phyloP scores from a whole-genome alignment of 2,329 filamentous ascomycete species.

The Pestalotiopsis sp. region DNA sequence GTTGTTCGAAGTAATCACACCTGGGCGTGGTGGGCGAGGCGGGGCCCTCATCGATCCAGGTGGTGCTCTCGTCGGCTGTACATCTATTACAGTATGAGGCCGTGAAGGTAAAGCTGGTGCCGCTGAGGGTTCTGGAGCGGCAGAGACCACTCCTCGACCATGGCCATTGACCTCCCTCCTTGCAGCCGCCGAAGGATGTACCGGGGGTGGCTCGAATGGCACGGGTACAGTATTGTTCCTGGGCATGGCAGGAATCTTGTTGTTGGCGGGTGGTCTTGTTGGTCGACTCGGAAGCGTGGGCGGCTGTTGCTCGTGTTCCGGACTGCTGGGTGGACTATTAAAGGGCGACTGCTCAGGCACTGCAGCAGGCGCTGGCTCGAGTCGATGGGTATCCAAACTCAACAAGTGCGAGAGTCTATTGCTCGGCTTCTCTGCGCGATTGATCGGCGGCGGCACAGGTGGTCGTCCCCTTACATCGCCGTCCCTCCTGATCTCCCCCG shows the following conservation, averaged over 20 bases:
- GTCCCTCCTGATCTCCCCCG: conserved; percentile 58
- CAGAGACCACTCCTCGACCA: conserved; percentile 36
- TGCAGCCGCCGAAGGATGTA: conserved; percentile 49
- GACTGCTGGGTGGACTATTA: conserved; percentile 78
- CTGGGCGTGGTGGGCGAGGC: conserved; percentile 44
- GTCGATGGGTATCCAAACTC: conserved; percentile 26
- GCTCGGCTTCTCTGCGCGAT: conserved; percentile 78
- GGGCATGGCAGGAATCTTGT: conserved; percentile 19
- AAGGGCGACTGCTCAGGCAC: conserved; percentile 71
- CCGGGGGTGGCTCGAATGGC: conserved; percentile 53
- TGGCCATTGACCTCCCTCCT: conserved; percentile 48
- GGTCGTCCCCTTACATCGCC: conserved; percentile 40
- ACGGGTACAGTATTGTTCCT: conserved; percentile 35
- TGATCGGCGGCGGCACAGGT: conserved; percentile 71
- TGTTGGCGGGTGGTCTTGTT: conserved; percentile 33
- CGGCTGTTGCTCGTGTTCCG: conserved; percentile 53
- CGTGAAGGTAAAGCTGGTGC: conserved; percentile 53
- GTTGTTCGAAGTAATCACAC: conserved; percentile 22
- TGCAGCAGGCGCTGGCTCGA: conserved; percentile 36
- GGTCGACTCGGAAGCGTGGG: conserved; percentile 52
- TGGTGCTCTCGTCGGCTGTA: conserved; percentile 27
- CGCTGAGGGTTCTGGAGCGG: conserved; percentile 47
- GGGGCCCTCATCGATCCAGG: conserved; percentile 38
- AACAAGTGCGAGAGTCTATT: conserved; percentile 49
- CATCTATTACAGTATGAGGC: conserved; percentile 39